These are phyloP conservation scores for Lasiodiplodia hormozganensis DNA, from an alignment of 2,329 filamentous ascomycete genomes.

Conservation along the genomic window DNA sequence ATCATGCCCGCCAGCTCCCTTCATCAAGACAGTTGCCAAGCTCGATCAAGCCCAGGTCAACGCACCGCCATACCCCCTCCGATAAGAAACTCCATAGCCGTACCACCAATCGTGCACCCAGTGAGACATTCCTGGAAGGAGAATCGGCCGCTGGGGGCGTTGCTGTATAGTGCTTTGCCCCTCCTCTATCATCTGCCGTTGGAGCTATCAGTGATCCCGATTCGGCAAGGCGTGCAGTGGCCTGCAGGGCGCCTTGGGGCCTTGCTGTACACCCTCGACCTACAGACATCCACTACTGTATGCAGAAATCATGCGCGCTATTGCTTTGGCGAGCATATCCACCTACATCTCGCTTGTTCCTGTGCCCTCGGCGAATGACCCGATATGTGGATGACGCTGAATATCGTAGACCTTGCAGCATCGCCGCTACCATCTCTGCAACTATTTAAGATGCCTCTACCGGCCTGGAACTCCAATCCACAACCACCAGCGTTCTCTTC, in stretches of 20 bases:
- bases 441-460: constrained; percentile 21
- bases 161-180: constrained; percentile 1
- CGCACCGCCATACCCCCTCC: background rate
- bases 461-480: background rate
- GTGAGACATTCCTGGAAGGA: background rate
- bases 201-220: background rate
- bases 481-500: constrained; percentile 7
- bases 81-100: constrained; percentile 6
- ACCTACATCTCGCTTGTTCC: constrained; percentile 9
- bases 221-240: background rate
- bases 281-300: background rate
- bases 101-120: background rate
- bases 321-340: constrained; percentile 9
- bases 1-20: background rate
- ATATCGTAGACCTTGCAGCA: constrained; percentile 13
- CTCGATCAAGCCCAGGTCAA: constrained; percentile 6
- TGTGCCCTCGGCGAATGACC: constrained; percentile 26
- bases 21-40: constrained; percentile 7
- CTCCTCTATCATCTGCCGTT: background rate
- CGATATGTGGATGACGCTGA: constrained; percentile 11
- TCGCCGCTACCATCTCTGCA: background rate
- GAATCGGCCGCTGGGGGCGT: background rate
- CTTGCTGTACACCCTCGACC: constrained; percentile 16
- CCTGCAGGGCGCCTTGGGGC: constrained; percentile 20
- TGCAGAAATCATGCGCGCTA: constrained; percentile 23